Percentiles rank a stretch among this genome's conserved stretches.
Evolutionary conservation across 2,329 filamentous ascomycete species (phyloP).

Genomic region (Stagonosporopsis cucurbitacearum): DNA sequence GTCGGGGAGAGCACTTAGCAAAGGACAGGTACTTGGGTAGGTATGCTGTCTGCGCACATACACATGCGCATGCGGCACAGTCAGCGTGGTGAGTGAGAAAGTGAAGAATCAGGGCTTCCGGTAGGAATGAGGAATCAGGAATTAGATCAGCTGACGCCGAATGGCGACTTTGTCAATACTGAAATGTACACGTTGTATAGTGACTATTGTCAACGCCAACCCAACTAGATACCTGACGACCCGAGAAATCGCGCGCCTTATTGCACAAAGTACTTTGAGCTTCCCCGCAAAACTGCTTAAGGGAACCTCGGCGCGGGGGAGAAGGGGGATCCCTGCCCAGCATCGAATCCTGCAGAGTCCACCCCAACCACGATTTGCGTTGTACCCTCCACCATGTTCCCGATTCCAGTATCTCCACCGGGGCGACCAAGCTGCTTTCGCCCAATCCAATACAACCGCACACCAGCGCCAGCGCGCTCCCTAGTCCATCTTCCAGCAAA

Average conservation of each 20-base stretch:
- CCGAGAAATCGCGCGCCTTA: not conserved
- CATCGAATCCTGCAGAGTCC: slow-evolving; percentile 4
- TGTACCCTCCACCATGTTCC: not conserved
- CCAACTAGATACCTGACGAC: no score
- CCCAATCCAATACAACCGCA: slow-evolving; percentile 5
- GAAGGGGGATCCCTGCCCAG: slow-evolving; percentile 9
- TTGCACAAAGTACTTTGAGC: not conserved
- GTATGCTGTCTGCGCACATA: no score
- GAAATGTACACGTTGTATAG: no score
- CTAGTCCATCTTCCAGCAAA: slow-evolving; percentile 1
- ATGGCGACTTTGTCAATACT: not conserved
- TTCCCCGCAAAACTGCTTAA: slow-evolving; percentile 10
- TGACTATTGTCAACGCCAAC: not conserved
- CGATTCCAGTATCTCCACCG: slow-evolving; percentile 7
- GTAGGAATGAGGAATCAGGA: no score
- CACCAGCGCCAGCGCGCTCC: not conserved
- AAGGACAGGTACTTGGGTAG: no score
- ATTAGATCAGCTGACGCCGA: no score
- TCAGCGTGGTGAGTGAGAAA: not conserved
- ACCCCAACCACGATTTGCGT: not conserved
- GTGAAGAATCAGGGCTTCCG: no score
- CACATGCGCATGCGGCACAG: not conserved
- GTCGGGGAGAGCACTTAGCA: no score
- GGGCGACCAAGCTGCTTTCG: slow-evolving; percentile 2
- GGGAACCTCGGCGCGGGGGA: slow-evolving; percentile 11